Evolutionary conservation across 495 filamentous ascomycete species (phyloP).

Genomic region (Lindgomyces ingoldianus): DNA sequence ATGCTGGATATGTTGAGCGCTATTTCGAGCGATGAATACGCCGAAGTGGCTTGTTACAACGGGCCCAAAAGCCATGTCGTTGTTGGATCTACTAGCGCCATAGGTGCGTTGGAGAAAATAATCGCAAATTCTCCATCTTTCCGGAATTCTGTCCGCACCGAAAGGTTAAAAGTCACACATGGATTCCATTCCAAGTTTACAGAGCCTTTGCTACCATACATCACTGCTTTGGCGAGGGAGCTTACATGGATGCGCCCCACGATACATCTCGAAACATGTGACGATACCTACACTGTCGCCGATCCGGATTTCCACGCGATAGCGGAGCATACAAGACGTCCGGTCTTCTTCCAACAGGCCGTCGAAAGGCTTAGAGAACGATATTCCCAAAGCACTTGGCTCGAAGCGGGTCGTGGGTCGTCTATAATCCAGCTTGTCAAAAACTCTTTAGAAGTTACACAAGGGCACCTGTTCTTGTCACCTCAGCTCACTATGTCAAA

Average conservation of each 20-base stretch:
- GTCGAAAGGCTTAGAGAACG: constrained; percentile 25
- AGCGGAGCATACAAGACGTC: constrained; percentile 23
- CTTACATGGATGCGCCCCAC: constrained; percentile 24
- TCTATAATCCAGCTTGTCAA: constrained; percentile 31
- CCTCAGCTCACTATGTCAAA: not conserved
- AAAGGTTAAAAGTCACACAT: constrained; percentile 28
- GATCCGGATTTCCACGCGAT: constrained; percentile 7
- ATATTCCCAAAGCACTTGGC: constrained; percentile 18
- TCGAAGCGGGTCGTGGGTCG: constrained; percentile 35
- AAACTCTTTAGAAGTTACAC: not conserved
- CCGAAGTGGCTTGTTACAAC: constrained; percentile 31
- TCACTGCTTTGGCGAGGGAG: constrained; percentile 19
- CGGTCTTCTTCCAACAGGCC: constrained; percentile 36
- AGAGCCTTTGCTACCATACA: constrained; percentile 14
- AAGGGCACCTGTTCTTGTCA: not conserved
- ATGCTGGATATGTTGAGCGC: not conserved
- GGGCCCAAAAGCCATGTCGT: constrained; percentile 22
- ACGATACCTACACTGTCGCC: not conserved
- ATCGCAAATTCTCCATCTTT: not conserved
- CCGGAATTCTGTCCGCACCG: not conserved
- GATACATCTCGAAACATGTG: constrained; percentile 24
- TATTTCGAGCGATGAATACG: not conserved
- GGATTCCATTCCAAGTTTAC: constrained; percentile 36
- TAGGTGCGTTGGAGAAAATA: not conserved
- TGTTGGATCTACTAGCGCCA: not conserved